Percentiles rank a stretch among this genome's conserved stretches.
Conservation (phyloP, 2,329 filamentous ascomycete genomes). For the Colletotrichum sp. region DNA sequence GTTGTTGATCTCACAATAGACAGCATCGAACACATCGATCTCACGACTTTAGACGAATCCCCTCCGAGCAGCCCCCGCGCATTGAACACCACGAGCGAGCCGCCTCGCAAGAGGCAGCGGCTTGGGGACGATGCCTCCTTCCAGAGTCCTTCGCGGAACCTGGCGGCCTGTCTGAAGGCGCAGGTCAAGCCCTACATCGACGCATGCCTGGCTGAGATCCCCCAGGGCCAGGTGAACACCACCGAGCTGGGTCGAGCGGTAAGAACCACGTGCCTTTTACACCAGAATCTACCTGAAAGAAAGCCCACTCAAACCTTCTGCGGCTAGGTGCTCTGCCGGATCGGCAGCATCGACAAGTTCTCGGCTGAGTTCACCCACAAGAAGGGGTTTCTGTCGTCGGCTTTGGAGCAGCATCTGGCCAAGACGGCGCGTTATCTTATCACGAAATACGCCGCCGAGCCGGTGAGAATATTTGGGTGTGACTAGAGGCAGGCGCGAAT, state of each 20-base stretch:
- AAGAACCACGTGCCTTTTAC: slow-evolving; percentile 19
- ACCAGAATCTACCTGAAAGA: slow-evolving; percentile 21
- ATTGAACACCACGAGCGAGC: slow-evolving; percentile 16
- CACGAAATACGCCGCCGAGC: not conserved
- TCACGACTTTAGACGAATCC: slow-evolving; percentile 24
- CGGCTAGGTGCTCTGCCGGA: not conserved
- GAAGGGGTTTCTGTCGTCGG: not conserved
- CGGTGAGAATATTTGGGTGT: not conserved
- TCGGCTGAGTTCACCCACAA: not conserved
- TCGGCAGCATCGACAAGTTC: not conserved
- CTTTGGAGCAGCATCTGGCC: not conserved
- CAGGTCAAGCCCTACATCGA: slow-evolving; percentile 38
- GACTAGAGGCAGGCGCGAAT: not conserved
- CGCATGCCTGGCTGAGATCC: slow-evolving; percentile 27
- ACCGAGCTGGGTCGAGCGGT: slow-evolving; percentile 35
- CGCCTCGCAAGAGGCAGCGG: slow-evolving; percentile 35
- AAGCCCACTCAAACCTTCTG: not conserved
- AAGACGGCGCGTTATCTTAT: not conserved
- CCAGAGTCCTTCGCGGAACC: slow-evolving; percentile 5
- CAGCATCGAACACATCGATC: slow-evolving; percentile 29
- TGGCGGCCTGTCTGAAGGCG: slow-evolving; percentile 29
- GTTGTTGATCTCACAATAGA: slow-evolving; percentile 12
- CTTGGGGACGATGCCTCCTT: slow-evolving; percentile 22
- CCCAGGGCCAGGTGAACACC: slow-evolving; percentile 24
- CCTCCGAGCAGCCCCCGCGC: slow-evolving; percentile 7